These are phyloP conservation scores for Cladosporium sp. DNA, from an alignment of 2,329 filamentous ascomycete genomes.

Conservation along the genomic window DNA sequence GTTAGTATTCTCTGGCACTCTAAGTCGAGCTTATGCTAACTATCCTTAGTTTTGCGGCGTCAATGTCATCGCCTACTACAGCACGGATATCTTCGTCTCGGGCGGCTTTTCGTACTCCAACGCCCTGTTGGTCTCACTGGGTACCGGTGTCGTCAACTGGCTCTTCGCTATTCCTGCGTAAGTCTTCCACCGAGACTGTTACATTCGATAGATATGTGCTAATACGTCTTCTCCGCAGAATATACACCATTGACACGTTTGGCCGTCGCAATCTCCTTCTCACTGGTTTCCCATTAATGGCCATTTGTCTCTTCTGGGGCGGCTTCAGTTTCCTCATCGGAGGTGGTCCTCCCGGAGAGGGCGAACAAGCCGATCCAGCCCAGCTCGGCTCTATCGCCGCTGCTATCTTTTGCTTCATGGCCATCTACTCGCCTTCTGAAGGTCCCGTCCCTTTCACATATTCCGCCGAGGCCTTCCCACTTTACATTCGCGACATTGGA, in stretches of 20 bases:
- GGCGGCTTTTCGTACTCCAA: conserved; percentile 23
- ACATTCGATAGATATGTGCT: not conserved
- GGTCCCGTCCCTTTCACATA: conserved; percentile 45
- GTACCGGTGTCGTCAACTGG: conserved; percentile 30
- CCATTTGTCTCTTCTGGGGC: conserved; percentile 46
- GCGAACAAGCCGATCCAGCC: conserved; percentile 15
- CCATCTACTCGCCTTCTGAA: conserved; percentile 35
- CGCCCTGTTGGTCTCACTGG: conserved; percentile 29
- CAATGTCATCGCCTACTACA: conserved; percentile 32
- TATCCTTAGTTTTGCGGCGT: conserved; percentile 15
- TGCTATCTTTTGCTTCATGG: conserved; percentile 32
- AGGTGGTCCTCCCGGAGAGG: not conserved
- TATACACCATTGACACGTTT: conserved; percentile 42
- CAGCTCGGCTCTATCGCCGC: conserved; percentile 36
- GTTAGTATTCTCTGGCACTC: conserved; percentile 20
- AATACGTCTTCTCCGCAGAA: not conserved
- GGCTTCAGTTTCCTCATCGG: conserved; percentile 37
- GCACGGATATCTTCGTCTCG: conserved; percentile 26
- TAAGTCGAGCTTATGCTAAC: conserved; percentile 12
- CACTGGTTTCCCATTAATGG: conserved; percentile 43
- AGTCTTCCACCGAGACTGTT: not conserved
- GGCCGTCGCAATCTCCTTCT: conserved; percentile 42
- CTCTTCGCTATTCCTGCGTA: conserved; percentile 19
- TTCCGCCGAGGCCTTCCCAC: conserved; percentile 41
- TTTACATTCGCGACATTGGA: conserved; percentile 38